Conservation (phyloP, 345 rosid species). For the Rhodamnia argentea region DNA sequence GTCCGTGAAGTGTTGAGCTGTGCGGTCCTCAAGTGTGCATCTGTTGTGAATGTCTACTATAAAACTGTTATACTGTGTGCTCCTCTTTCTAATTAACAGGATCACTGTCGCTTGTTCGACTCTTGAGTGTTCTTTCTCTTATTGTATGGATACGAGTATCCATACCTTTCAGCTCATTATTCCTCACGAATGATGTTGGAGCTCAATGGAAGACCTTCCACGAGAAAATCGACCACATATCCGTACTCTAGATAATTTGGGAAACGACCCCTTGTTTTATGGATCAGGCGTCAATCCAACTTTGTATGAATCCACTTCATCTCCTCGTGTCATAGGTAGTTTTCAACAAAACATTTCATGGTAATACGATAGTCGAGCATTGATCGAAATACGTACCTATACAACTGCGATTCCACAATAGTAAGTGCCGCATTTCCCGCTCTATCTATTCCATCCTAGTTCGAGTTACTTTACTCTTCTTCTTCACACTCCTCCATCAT, state of each 20-base stretch:
- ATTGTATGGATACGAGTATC: neutral
- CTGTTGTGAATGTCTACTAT: neutral
- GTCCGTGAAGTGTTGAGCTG: neutral
- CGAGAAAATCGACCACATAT: no score
- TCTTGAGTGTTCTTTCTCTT: neutral
- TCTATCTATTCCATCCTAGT: fast-evolving
- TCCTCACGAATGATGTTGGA: no score
- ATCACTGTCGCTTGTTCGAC: neutral
- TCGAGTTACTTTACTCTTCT: neutral
- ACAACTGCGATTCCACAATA: fast-evolving
- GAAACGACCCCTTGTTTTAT: neutral
- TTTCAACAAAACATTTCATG: neutral
- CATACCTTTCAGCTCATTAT: no score
- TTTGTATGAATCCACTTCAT: neutral
- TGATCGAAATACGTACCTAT: fast-evolving
- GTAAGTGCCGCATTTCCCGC: neutral
- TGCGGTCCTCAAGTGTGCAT: fast-evolving
- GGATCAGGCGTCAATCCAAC: neutral
- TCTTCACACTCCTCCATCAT: neutral
- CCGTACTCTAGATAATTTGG: neutral
- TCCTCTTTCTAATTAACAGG: neutral
- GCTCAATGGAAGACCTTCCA: no score
- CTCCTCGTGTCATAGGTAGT: neutral
- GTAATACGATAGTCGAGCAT: neutral
- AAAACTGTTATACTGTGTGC: neutral